Conservation (phyloP, 225 moss, liverwort and hornwort genomes). For the Marchantia polymorpha region DNA sequence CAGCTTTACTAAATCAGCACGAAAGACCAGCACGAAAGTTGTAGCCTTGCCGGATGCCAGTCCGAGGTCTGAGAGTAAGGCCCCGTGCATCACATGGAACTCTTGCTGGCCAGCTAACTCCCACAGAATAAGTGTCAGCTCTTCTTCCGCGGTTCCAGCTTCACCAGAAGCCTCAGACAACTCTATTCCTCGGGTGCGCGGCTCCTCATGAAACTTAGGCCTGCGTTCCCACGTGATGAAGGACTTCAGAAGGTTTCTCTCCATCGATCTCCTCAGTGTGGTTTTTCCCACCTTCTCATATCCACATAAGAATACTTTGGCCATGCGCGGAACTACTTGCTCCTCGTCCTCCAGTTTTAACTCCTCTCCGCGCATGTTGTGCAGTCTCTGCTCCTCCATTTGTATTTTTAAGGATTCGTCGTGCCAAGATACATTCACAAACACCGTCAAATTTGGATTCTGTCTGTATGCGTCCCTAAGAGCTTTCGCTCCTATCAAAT, state of each 20-base stretch:
- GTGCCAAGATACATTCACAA: not conserved
- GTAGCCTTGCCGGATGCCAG: constrained; percentile 4
- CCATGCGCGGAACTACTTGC: not conserved
- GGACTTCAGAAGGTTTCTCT: not conserved
- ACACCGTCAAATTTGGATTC: not conserved
- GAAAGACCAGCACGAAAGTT: constrained; percentile 2
- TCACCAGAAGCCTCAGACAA: not conserved
- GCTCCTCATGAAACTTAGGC: not conserved
- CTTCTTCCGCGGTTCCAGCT: not conserved
- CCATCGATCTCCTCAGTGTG: constrained; percentile 6
- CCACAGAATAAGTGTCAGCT: not conserved
- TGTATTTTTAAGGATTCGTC: not conserved
- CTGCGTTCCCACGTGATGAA: not conserved
- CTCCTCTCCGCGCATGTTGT: not conserved
- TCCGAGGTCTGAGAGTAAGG: not conserved
- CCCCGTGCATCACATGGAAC: constrained; percentile 12
- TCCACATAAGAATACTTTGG: constrained; percentile 6
- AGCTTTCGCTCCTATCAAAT: not conserved
- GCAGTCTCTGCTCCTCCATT: not conserved
- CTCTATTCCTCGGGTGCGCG: constrained; percentile 6
- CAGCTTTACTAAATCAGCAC: not conserved
- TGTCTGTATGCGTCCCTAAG: not conserved
- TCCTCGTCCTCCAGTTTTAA: not conserved
- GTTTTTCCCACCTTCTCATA: not conserved
- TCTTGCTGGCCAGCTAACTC: constrained; percentile 14